Conservation (phyloP, 805 yeast genomes). For the Yarrowia sp. region DNA sequence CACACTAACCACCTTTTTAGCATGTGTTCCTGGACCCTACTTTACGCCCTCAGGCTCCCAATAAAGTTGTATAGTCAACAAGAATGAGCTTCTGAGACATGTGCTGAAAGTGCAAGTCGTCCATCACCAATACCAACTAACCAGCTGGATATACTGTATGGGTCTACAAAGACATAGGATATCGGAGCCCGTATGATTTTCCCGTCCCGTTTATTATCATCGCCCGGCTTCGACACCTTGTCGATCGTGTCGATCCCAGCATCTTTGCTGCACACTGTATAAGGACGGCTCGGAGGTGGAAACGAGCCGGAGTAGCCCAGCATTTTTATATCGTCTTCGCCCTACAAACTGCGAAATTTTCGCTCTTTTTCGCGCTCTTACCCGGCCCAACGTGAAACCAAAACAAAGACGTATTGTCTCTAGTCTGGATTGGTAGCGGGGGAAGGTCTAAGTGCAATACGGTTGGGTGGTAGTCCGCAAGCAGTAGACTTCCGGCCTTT, state of each 20-base stretch:
- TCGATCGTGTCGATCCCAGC: constrained; percentile 1
- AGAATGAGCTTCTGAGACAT: constrained; percentile 2
- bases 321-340: too few relatives aligned
- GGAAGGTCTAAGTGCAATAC: constrained; percentile 3
- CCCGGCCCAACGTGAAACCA: not conserved
- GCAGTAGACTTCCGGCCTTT: constrained; percentile 1
- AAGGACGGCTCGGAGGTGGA: too few relatives aligned
- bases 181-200: too few relatives aligned
- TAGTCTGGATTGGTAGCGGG: not conserved
- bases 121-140: too few relatives aligned
- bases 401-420: constrained; percentile 1
- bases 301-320: too few relatives aligned
- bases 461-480: not conserved
- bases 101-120: not conserved
- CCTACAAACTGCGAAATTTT: not conserved
- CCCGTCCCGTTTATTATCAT: too few relatives aligned
- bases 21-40: not conserved
- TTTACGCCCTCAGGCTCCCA: not conserved
- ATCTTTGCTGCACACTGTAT: not conserved
- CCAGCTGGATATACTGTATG: too few relatives aligned
- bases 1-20: not conserved
- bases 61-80: not conserved
- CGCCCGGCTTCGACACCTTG: not conserved
- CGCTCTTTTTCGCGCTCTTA: not conserved
- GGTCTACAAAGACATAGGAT: too few relatives aligned